These are phyloP conservation scores for Colletotrichum salicis DNA, from an alignment of 2,329 filamentous ascomycete genomes.

Conservation along the genomic window DNA sequence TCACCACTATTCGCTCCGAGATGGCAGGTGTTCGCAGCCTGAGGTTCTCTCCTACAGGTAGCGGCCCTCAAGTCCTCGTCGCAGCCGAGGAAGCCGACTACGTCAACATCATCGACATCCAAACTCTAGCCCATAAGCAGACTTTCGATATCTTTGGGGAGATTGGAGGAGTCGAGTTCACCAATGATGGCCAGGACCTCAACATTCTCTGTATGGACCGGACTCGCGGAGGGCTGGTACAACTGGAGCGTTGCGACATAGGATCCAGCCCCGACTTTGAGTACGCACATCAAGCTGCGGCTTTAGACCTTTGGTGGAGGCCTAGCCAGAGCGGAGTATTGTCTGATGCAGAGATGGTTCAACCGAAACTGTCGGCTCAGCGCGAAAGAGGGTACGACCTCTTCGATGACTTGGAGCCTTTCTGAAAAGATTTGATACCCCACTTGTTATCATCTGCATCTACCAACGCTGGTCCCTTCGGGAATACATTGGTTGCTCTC, in stretches of 20 bases:
- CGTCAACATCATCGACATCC: conserved; percentile 76
- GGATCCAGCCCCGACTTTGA: conserved; percentile 36
- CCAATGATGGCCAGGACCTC: conserved; percentile 75
- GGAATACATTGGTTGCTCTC: neutral
- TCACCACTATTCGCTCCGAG: conserved; percentile 69
- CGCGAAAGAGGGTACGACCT: conserved; percentile 8
- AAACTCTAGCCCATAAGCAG: conserved; percentile 73
- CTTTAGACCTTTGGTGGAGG: conserved; percentile 21
- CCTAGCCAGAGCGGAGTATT: neutral
- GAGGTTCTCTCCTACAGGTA: conserved; percentile 77
- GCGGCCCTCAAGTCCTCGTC: conserved; percentile 73
- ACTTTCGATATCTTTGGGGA: conserved; percentile 80
- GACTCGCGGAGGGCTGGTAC: conserved; percentile 73
- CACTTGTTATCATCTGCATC: neutral
- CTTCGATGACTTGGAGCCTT: conserved; percentile 40
- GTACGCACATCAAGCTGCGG: neutral
- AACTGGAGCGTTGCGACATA: conserved; percentile 63
- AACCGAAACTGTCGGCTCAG: neutral
- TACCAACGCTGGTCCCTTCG: neutral
- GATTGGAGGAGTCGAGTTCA: conserved; percentile 74
- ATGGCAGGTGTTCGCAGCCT: conserved; percentile 77
- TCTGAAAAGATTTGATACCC: conserved; percentile 36
- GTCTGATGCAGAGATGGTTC: neutral
- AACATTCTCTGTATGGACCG: conserved; percentile 74
- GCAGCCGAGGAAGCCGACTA: conserved; percentile 82